These are phyloP conservation scores for Piper longum DNA, from an alignment of 164 flowering plant species.

Conservation along the genomic window DNA sequence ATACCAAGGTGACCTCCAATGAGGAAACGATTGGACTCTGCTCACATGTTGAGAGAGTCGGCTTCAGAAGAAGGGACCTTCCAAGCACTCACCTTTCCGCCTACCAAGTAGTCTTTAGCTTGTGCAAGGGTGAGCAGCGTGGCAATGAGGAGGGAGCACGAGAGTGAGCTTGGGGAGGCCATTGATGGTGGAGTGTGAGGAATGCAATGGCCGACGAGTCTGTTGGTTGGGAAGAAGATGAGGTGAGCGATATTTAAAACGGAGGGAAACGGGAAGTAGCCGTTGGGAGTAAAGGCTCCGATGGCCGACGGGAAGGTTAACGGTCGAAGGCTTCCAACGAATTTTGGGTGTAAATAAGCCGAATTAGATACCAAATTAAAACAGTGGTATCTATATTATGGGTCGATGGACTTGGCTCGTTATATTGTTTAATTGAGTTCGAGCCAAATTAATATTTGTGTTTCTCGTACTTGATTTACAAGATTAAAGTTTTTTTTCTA, in stretches of 20 bases:
- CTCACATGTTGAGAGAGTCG: conserved; percentile 41
- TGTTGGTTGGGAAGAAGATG: neutral
- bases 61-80: conserved; percentile 28
- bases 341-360: too few relatives aligned
- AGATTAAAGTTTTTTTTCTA: too few relatives aligned
- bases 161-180: neutral
- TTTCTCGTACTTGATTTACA: too few relatives aligned
- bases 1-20: conserved; percentile 43
- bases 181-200: neutral
- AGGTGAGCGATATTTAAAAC: neutral
- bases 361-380: too few relatives aligned
- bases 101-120: conserved; percentile 27
- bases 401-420: too few relatives aligned
- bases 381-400: too few relatives aligned
- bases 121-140: conserved; percentile 16
- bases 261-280: conserved; percentile 4
- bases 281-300: conserved; percentile 6
- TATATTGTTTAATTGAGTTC: too few relatives aligned
- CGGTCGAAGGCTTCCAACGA: too few relatives aligned
- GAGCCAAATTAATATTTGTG: too few relatives aligned
- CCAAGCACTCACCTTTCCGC: conserved; percentile 39
- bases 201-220: neutral
- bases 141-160: conserved; percentile 5
- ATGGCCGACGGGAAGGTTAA: neutral
- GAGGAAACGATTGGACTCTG: conserved; percentile 24